These are phyloP conservation scores for Pistacia vera DNA, from an alignment of 345 rosid genomes.

Conservation along the genomic window DNA sequence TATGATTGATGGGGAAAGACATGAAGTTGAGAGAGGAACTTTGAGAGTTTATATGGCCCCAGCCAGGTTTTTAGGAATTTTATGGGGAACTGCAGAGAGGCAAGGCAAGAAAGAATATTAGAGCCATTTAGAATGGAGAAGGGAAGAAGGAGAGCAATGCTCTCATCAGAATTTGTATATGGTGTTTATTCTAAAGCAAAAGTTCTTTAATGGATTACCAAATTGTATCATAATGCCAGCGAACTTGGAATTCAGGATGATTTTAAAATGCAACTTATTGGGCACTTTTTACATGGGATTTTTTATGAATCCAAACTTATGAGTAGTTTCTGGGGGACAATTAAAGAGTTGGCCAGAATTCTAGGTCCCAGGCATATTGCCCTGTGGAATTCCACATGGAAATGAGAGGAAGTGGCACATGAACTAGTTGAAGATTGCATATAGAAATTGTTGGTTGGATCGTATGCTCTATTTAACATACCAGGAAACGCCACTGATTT, in stretches of 20 bases:
- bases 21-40: neutral
- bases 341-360: neutral
- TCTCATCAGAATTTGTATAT: too few species aligned
- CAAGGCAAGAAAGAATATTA: too few species aligned
- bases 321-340: neutral
- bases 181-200: too few species aligned
- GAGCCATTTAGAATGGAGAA: too few species aligned
- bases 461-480: neutral
- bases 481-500: neutral
- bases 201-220: neutral
- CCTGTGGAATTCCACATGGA: neutral
- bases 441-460: neutral
- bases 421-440: neutral
- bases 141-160: too few species aligned
- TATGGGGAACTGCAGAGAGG: neutral
- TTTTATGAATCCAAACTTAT: neutral
- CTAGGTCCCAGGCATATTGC: conserved; percentile 1
- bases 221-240: neutral
- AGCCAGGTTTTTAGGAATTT: neutral
- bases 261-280: neutral
- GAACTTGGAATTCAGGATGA: neutral
- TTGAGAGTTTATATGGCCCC: neutral
- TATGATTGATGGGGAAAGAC: neutral
- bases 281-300: neutral
- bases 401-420: neutral